These are phyloP conservation scores for Lolium rigidum DNA, from an alignment of 176 grass and related monocot species.

Conservation along the genomic window DNA sequence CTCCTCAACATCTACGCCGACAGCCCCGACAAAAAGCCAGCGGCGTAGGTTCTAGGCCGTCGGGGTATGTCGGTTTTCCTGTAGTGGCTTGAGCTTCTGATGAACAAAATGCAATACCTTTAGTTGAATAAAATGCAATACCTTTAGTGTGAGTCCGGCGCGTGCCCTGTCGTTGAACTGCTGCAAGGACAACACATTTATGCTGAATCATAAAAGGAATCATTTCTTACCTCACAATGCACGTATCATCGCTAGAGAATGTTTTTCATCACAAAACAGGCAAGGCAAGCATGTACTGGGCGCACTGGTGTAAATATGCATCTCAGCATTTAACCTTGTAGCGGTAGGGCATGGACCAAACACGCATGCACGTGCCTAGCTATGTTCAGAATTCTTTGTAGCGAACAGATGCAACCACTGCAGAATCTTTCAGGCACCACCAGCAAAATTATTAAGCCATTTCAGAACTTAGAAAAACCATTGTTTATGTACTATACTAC, in stretches of 20 bases:
- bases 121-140: no score
- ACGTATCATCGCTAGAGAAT: constrained; percentile 10
- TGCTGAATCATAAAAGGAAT: neutral
- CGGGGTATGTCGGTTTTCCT: no score
- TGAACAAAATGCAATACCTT: no score
- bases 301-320: neutral
- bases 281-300: neutral
- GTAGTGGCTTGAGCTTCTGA: no score
- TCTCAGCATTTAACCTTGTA: neutral
- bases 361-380: neutral
- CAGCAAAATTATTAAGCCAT: constrained; percentile 13
- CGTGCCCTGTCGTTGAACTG: neutral
- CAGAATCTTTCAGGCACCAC: constrained; percentile 45
- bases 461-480: neutral
- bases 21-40: no score
- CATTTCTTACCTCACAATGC: neutral
- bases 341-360: constrained; percentile 25
- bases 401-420: neutral
- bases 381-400: constrained; percentile 34
- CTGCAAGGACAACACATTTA: neutral
- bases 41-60: no score
- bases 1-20: no score
- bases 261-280: constrained; percentile 9
- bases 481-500: neutral
- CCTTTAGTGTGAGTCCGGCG: no score